Evolutionary conservation across 108 stramenopile species (phyloP).

Genomic region (Bacterosira constricta): DNA sequence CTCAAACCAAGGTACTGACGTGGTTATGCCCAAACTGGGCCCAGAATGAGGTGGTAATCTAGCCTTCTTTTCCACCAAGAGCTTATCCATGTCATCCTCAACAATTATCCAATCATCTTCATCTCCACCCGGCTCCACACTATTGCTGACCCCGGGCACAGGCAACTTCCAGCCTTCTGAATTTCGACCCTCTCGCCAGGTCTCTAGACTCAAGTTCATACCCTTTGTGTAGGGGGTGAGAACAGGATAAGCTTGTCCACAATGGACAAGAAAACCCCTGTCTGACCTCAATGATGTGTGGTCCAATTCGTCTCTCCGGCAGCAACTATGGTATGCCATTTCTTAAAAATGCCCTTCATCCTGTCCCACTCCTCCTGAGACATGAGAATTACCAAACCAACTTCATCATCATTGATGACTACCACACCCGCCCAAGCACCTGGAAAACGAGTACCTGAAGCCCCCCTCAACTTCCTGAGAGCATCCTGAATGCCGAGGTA

Average conservation of each 20-base stretch:
- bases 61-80: not conserved
- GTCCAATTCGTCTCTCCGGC: not conserved
- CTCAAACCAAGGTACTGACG: slow-evolving; percentile 28
- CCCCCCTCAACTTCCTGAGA: slow-evolving; percentile 35
- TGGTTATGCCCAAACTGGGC: slow-evolving; percentile 20
- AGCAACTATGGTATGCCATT: not conserved
- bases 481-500: slow-evolving; percentile 53
- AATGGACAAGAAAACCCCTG: not conserved
- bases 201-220: not conserved
- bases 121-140: too few species aligned
- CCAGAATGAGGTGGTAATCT: not conserved
- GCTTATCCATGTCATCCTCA: not conserved
- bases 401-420: not conserved
- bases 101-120: not conserved
- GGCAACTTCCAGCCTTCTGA: slow-evolving; percentile 15
- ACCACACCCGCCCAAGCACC: slow-evolving; percentile 37
- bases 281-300: not conserved
- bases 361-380: slow-evolving; percentile 32
- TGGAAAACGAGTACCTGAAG: not conserved
- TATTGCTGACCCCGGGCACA: not conserved
- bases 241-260: not conserved
- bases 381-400: slow-evolving; percentile 15
- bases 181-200: not conserved
- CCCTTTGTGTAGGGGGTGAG: not conserved
- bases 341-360: slow-evolving; percentile 1